Base-by-base conservation (phyloP, 2,329 filamentous ascomycete genomes). In the Fusarium oligoseptatum region DNA sequence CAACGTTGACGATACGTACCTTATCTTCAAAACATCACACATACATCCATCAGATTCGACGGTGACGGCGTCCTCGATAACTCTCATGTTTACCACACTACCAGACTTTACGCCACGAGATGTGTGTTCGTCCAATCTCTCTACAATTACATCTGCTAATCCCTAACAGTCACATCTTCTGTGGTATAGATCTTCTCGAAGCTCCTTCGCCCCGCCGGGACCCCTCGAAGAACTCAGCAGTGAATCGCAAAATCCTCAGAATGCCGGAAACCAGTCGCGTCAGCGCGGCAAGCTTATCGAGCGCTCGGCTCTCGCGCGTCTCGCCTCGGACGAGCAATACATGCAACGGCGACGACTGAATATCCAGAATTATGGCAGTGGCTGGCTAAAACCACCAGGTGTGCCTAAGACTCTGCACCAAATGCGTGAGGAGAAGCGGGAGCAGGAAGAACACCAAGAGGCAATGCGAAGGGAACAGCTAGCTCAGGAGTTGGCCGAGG, bases 321-420 rank as follows among this genome's bases (percentile, higher is more conserved):
- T 98, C 12, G 87, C 90, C 29, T 85, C 90, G 48, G 96, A 98
- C 81, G 97, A 98, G 84, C 89, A 91, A 70, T 89, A 91, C 67
- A 88, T 97, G 74, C 90, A 92, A 64, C 89, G 92, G 10, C 94
- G 96, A 56, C 95, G 95, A 79, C 85, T 90, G 57, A 95, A 96
- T 75, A 93, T 98, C 34, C 90, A 93, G 57, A 94, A 95, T 79
- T 98, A 97, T 80, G 97, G 97, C 70, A 93, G 92, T 75, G 90
- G 90, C 52, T 99, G 97, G 97, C 92, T 99, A 66, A 94, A 93
- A 68, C 97, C 97, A 0, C 95, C 95, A 0, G 97, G 96, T 9
- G 89, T 98, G 65, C 83, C 91, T 67, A 99, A 98, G 87, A 98
- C 96, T 1, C 90, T 98, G 69, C 92, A 97, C 80, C 95, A 97